phyloP scores from a whole-genome alignment of 2,329 filamentous ascomycete genomes.

The Colletotrichum filicis region DNA sequence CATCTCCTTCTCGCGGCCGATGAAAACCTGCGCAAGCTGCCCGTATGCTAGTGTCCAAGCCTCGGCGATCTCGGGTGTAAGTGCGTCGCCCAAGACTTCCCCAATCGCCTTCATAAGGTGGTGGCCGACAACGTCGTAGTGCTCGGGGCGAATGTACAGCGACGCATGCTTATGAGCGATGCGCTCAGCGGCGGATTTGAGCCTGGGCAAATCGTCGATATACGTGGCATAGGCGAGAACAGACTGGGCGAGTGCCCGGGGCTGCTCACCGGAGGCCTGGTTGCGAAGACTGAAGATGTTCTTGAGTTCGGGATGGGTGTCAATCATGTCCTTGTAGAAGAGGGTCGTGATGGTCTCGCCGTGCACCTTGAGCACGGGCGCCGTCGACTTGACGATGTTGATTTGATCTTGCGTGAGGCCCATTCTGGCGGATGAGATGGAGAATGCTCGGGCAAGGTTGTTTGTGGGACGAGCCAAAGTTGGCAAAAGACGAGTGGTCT shows the following conservation, averaged over 20 bases:
- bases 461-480: background rate
- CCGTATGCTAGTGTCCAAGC: conserved; percentile 80
- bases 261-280: conserved; percentile 75
- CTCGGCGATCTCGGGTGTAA: conserved; percentile 73
- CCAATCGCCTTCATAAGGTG: conserved; percentile 76
- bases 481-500: conserved; percentile 7
- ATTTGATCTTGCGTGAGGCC: conserved; percentile 72
- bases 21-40: conserved; percentile 78
- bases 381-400: conserved; percentile 80
- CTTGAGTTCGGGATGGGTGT: conserved; percentile 71
- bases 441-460: background rate
- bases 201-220: conserved; percentile 74
- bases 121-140: conserved; percentile 77
- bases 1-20: conserved; percentile 69
- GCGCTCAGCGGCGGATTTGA: conserved; percentile 68
- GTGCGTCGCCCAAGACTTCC: conserved; percentile 72
- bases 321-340: conserved; percentile 78
- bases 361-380: conserved; percentile 76
- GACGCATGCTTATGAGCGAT: conserved; percentile 83
- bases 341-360: conserved; percentile 75
- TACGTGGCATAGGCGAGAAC: conserved; percentile 79
- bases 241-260: conserved; percentile 74
- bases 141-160: conserved; percentile 74
- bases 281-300: conserved; percentile 78
- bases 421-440: conserved; percentile 44